Evolutionary conservation across 2,329 filamentous ascomycete genomes (phyloP).

Genomic region (Davidsoniella virescens): DNA sequence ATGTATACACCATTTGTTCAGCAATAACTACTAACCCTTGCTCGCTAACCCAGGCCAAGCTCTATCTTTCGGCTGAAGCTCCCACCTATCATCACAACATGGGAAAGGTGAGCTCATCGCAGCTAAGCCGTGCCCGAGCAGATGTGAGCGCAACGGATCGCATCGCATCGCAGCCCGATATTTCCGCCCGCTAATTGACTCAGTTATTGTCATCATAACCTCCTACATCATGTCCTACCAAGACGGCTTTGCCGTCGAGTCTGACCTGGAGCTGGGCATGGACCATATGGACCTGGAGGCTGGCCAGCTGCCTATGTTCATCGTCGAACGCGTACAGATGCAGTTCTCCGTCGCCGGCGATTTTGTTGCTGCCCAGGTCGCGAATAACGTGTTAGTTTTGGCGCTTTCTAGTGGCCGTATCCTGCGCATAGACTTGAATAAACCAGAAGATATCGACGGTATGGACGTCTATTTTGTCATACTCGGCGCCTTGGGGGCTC

Average conservation of each 20-base stretch:
- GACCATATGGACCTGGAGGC: slow-evolving; percentile 32
- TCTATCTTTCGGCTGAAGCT: no score
- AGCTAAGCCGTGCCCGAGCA: no score
- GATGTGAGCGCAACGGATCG: not conserved
- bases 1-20: no score
- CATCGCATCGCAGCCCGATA: not conserved
- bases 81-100: no score
- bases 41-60: no score
- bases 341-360: slow-evolving; percentile 89
- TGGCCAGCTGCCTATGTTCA: slow-evolving; percentile 74
- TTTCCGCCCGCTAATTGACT: no score
- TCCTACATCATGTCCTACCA: slow-evolving; percentile 48
- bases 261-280: slow-evolving; percentile 34
- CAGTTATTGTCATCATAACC: not conserved
- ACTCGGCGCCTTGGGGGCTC: not conserved
- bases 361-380: slow-evolving; percentile 91
- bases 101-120: no score
- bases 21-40: not conserved
- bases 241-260: slow-evolving; percentile 53
- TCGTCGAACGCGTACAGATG: slow-evolving; percentile 79
- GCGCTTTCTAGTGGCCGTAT: slow-evolving; percentile 87
- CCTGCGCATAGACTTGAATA: slow-evolving; percentile 83
- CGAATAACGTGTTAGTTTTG: slow-evolving; percentile 89
- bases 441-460: slow-evolving; percentile 90
- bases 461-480: slow-evolving; percentile 14